Evolutionary conservation across 1,284 basidiomycete genomes (phyloP), one percentile per base, ranked within the genome.

Genomic region (Naganishia sp.): DNA sequence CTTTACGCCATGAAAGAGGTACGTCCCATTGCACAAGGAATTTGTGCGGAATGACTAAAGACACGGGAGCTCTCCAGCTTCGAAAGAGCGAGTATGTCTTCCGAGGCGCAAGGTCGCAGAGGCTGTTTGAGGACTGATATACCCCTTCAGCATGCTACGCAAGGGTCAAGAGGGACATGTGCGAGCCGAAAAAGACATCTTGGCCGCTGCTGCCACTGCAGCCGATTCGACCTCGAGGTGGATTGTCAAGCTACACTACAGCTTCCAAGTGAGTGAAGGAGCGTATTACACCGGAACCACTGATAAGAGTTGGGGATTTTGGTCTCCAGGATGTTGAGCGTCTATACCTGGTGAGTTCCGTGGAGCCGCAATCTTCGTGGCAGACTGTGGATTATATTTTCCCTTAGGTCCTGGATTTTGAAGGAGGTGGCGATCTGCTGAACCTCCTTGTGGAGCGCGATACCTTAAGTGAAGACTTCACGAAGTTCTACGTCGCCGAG

Each of bases 1-100:
- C 82, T 98, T 52, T 96, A 88, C 74, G 94, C 94, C 54, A 97
- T 99, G 92, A 99, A 98, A 80, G 90, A 95, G 87, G 89, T 90
- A 77, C 78, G 79, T 69, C 36, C 36, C 6, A 39, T 39, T 13
- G 36, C 7, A 13, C 36, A 10, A 2, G 36, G 10, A 39, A 39
- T 10, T 65, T 70, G 72, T 76, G 68, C 53, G 74, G 72, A 73
- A 72, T 69, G 70, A 67, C 69, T 75, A 71, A 64, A 65, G 28
- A 28, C 28, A 28, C 2, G 28, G 28, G 2, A 28, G 2, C 28
- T 28, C 28, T 28, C 7, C 75, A 94, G 90, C 83, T 96, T 74
- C 87, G 94, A 64, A 99, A 98, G 82, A 88, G 88, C 66, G 94
- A 97, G 78, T 79, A 55, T 68, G 76, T 70, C 6, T 5, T 18